Percentiles rank a stretch among this genome's conserved stretches.
Conservation (phyloP, 2,329 filamentous ascomycete species). For the Coniochaeta ligniaria region DNA sequence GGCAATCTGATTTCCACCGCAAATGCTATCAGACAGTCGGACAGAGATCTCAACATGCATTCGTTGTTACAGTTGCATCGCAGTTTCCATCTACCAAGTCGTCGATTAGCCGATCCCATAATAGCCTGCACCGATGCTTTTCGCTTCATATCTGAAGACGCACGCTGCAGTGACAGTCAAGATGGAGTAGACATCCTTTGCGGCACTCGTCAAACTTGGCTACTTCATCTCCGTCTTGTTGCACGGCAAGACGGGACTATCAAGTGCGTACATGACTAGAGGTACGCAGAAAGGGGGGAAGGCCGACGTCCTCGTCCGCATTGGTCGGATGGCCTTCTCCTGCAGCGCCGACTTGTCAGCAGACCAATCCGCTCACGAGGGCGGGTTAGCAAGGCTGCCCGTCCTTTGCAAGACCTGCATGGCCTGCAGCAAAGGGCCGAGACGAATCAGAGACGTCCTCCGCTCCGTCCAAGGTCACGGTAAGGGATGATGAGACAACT, state of each 20-base stretch:
- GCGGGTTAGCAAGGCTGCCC: constrained; percentile 4
- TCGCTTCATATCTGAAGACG: too few relatives aligned
- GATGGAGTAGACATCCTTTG: too few relatives aligned
- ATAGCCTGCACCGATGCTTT: too few relatives aligned
- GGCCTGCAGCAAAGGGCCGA: constrained; percentile 3
- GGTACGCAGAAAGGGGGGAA: background rate
- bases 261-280: background rate
- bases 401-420: constrained; percentile 8
- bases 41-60: background rate
- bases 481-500: background rate
- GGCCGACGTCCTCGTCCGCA: background rate
- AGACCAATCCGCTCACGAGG: constrained; percentile 14
- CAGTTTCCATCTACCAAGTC: background rate
- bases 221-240: background rate
- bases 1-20: too few relatives aligned
- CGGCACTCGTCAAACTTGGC: background rate
- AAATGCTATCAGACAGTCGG: background rate
- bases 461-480: background rate
- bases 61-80: background rate
- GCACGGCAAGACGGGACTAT: background rate
- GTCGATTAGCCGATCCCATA: too few relatives aligned
- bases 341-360: constrained; percentile 9
- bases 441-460: constrained; percentile 9
- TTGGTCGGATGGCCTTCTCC: constrained; percentile 1
- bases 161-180: too few relatives aligned